Percentiles rank a stretch among this genome's conserved stretches.
Evolutionary conservation across 2,329 filamentous ascomycete species (phyloP).

Genomic region (Kalmusia sp.): DNA sequence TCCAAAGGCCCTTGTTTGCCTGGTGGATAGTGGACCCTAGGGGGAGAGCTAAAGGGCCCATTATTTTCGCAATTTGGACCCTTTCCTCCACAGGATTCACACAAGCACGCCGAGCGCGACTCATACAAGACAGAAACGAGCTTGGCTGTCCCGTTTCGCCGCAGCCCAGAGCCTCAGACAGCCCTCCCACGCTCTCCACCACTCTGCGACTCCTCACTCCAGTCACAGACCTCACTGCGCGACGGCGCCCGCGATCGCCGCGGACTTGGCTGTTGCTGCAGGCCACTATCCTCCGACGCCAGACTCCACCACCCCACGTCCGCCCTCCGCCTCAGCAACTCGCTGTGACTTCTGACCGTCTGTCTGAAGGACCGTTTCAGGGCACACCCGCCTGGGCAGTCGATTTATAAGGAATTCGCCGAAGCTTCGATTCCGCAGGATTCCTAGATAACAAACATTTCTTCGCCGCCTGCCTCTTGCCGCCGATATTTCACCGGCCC

Average conservation of each 20-base stretch:
- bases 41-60: neutral
- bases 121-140: slow-evolving; percentile 3
- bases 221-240: neutral
- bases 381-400: slow-evolving; percentile 2
- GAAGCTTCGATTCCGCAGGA: neutral
- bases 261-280: slow-evolving; percentile 4
- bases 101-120: neutral
- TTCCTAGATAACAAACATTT: neutral
- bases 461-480: neutral
- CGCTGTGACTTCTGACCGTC: neutral
- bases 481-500: slow-evolving; percentile 7
- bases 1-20: neutral
- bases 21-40: neutral
- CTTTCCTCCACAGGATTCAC: slow-evolving; percentile 1
- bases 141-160: slow-evolving; percentile 3
- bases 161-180: slow-evolving; percentile 5
- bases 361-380: neutral
- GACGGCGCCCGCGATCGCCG: neutral
- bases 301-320: neutral
- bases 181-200: neutral
- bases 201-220: neutral
- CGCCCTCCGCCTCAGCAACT: too few relatives aligned
- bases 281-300: neutral
- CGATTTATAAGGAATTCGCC: slow-evolving; percentile 6
- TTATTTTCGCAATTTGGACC: neutral